Conservation (phyloP, 2,329 filamentous ascomycete species). For the Paraphoma chrysanthemicola region DNA sequence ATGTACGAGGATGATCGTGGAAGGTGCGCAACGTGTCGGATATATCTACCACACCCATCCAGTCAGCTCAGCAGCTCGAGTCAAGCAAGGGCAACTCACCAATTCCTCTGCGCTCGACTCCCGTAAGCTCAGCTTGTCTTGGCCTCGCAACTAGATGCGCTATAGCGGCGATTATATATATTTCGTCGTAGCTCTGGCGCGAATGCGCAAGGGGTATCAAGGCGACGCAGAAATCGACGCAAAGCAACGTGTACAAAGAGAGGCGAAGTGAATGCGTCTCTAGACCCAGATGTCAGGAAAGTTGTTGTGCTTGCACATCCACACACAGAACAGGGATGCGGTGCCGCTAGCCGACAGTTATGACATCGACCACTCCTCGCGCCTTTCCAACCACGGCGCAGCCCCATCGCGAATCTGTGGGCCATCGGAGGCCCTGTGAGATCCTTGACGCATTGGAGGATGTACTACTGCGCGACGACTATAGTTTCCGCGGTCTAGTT, state of each 20-base stretch:
- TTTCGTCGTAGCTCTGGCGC: background rate
- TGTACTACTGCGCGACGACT: background rate
- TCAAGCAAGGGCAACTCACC: constrained; percentile 14
- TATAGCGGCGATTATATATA: constrained; percentile 2
- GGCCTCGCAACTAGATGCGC: background rate
- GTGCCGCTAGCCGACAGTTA: constrained; percentile 12
- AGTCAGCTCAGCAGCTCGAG: constrained; percentile 17
- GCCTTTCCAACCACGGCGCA: background rate
- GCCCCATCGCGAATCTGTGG: background rate
- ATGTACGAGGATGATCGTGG: background rate
- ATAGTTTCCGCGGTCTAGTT: background rate
- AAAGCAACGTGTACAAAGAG: constrained; percentile 2
- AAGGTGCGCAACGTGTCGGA: constrained; percentile 6
- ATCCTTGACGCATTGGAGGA: background rate
- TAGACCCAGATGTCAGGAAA: constrained; percentile 9
- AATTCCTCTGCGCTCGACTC: constrained; percentile 18
- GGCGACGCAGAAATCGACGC: background rate
- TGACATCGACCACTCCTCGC: constrained; percentile 3
- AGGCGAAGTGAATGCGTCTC: constrained; percentile 8
- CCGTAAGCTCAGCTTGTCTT: background rate
- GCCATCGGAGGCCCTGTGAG: constrained; percentile 1
- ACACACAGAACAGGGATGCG: constrained; percentile 17
- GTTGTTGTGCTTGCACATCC: constrained; percentile 17
- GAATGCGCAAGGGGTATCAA: constrained; percentile 2
- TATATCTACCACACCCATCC: constrained; percentile 4